Evolutionary conservation across 805 yeast species (phyloP).

Genomic region (Pichia deserticola): DNA sequence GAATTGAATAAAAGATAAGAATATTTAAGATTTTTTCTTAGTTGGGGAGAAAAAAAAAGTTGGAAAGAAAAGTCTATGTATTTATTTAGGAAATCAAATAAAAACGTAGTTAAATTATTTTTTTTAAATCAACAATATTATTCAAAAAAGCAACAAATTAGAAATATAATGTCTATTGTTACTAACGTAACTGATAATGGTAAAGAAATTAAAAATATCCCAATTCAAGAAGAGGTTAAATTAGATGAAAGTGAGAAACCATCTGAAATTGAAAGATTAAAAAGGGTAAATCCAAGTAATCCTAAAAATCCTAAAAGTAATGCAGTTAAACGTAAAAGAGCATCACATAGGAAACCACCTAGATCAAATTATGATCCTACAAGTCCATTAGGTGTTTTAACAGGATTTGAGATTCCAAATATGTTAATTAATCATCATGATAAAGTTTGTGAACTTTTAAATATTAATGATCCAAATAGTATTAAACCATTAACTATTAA

Average conservation of each 20-base stretch:
- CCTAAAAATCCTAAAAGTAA: constrained; percentile 4
- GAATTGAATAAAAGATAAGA: too few species aligned
- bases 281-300: neutral
- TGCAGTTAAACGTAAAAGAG: constrained; percentile 28
- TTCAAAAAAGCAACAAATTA: neutral
- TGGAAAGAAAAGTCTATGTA: too few species aligned
- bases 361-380: constrained; percentile 46
- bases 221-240: constrained; percentile 2
- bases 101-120: too few species aligned
- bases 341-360: constrained; percentile 49
- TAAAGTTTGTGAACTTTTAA: constrained; percentile 5
- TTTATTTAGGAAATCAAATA: too few species aligned
- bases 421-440: constrained; percentile 35
- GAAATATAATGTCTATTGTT: constrained; percentile 1
- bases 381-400: constrained; percentile 70
- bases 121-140: neutral
- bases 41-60: too few species aligned
- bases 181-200: neutral
- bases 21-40: too few species aligned
- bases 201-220: neutral
- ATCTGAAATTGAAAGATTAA: neutral
- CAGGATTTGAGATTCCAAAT: constrained; percentile 59
- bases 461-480: neutral
- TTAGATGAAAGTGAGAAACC: neutral
- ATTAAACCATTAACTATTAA: constrained; percentile 30